Percentiles rank a stretch among this genome's conserved stretches.
Conservation (phyloP, 805 yeast genomes). For the Candida easanensis region DNA sequence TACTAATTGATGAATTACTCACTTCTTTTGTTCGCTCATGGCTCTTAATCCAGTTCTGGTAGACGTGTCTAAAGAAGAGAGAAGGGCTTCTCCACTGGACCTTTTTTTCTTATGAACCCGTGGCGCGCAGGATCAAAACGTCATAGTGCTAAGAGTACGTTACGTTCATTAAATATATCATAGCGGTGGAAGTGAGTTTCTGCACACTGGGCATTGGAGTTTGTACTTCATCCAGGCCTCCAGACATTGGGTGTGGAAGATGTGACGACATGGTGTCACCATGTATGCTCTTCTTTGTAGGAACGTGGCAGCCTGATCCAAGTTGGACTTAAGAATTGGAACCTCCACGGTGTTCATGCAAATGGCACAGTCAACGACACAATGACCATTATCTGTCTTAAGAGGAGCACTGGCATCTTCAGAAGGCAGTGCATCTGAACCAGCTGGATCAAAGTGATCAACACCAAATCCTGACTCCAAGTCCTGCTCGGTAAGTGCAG, state of each 20-base stretch:
- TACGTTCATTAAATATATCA: conserved; percentile 28
- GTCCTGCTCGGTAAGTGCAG: conserved; percentile 54
- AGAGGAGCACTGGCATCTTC: conserved; percentile 25
- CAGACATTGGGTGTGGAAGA: conserved; percentile 85
- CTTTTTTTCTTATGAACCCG: too few species aligned
- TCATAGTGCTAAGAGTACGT: too few species aligned
- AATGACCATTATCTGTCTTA: conserved; percentile 35
- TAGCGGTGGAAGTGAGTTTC: conserved; percentile 80
- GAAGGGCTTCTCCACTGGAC: too few species aligned
- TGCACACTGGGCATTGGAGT: conserved; percentile 91
- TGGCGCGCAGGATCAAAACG: too few species aligned
- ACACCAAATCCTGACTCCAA: conserved; percentile 60
- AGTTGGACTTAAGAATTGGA: conserved; percentile 37
- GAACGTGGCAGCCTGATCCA: conserved; percentile 24
- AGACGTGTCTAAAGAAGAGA: neutral
- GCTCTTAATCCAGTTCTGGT: too few species aligned
- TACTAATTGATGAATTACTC: too few species aligned
- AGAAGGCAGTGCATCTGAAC: conserved; percentile 19
- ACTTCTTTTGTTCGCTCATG: too few species aligned
- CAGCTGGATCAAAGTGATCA: conserved; percentile 34
- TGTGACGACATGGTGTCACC: conserved; percentile 90
- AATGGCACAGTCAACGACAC: conserved; percentile 77
- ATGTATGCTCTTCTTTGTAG: conserved; percentile 47
- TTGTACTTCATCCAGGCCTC: conserved; percentile 93
- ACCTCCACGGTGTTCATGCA: conserved; percentile 81